These are phyloP conservation scores for Penicillium corylophilum DNA, from an alignment of 2,329 filamentous ascomycete genomes.

Conservation along the genomic window DNA sequence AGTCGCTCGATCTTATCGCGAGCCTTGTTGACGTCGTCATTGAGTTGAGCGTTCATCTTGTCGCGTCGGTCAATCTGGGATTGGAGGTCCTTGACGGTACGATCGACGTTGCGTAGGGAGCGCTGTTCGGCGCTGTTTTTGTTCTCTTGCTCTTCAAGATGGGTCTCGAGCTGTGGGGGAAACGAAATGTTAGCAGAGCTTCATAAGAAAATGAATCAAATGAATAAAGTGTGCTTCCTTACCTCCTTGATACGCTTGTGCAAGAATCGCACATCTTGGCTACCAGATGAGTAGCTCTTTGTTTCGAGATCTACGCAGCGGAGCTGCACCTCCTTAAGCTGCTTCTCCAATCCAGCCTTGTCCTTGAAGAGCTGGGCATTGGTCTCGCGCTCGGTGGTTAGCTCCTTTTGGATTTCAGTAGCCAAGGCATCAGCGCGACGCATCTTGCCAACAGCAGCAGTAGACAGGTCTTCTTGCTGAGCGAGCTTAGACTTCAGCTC, in stretches of 20 bases:
- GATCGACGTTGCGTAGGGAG: constrained; percentile 87
- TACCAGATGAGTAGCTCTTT: constrained; percentile 91
- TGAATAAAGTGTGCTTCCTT: constrained; percentile 37
- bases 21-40: constrained; percentile 79
- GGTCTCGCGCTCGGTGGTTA: constrained; percentile 78
- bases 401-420: constrained; percentile 89
- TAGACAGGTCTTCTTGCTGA: constrained; percentile 88
- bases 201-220: background rate
- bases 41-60: constrained; percentile 75
- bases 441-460: constrained; percentile 96
- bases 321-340: constrained; percentile 84
- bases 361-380: constrained; percentile 82
- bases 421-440: constrained; percentile 83
- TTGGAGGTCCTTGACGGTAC: constrained; percentile 89
- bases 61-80: constrained; percentile 90
- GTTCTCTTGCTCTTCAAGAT: constrained; percentile 79
- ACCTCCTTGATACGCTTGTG: constrained; percentile 95
- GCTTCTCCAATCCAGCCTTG: constrained; percentile 86
- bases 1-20: constrained; percentile 90
- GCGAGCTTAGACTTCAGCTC: constrained; percentile 86
- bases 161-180: constrained; percentile 70
- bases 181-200: constrained; percentile 22
- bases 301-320: constrained; percentile 91
- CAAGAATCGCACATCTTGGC: constrained; percentile 91
- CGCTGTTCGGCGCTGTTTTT: constrained; percentile 78